A percentile compares a stretch with the other conserved stretches of the same genome.
phyloP scores from a whole-genome alignment of 2,329 filamentous ascomycete species.

The Beauveria pseudobassiana region DNA sequence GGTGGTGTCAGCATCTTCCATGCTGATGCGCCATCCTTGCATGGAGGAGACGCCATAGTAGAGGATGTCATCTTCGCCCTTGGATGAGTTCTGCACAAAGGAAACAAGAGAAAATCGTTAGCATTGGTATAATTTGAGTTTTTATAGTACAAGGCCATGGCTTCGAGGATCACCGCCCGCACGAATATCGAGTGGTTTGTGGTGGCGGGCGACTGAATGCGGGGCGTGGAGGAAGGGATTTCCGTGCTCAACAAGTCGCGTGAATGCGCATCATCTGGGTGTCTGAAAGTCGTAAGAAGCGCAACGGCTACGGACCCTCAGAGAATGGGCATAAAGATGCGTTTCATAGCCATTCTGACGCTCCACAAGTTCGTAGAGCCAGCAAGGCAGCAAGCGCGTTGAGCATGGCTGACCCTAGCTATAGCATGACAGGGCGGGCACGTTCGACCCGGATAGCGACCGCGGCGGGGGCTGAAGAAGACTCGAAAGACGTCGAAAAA shows the following conservation, averaged over 20 bases:
- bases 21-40: conserved; percentile 99
- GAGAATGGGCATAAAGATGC: not conserved
- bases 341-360: not conserved
- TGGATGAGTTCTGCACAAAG: conserved; percentile 64
- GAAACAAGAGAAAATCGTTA: not conserved
- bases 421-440: not conserved
- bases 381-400: not conserved
- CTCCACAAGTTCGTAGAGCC: not conserved
- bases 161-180: not conserved
- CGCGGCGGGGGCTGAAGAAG: not conserved
- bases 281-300: not conserved
- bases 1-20: conserved; percentile 93
- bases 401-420: not conserved
- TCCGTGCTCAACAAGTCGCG: conserved; percentile 1
- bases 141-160: not conserved
- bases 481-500: not conserved
- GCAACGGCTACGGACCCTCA: not conserved
- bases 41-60: conserved; percentile 94
- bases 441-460: not conserved
- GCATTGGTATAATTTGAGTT: not conserved
- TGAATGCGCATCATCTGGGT: not conserved
- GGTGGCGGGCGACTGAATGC: conserved; percentile 6
- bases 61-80: conserved; percentile 87
- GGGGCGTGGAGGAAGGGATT: conserved; percentile 13
- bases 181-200: not conserved